Evolutionary conservation across 192 early-diverging fungal species (phyloP).

Genomic region (Phlyctochytrium bullatum): DNA sequence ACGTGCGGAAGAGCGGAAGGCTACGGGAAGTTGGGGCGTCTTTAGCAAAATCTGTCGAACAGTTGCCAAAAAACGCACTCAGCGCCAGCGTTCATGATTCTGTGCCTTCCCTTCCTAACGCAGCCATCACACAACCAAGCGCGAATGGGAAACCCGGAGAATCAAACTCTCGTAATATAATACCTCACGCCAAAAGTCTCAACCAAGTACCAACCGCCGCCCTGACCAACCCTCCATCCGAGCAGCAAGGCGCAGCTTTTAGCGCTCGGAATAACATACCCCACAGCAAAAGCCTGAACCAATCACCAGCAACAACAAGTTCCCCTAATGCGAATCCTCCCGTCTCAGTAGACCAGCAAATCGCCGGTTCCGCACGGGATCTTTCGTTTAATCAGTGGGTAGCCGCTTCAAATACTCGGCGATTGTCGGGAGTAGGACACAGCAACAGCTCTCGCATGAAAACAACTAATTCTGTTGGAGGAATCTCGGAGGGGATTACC

Average conservation of each 20-base stretch:
- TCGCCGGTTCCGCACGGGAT: too few relatives aligned
- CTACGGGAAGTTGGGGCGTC: too few relatives aligned
- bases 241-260: neutral
- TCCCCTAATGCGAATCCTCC: neutral
- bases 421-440: neutral
- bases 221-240: neutral
- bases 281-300: too few relatives aligned
- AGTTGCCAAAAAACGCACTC: too few relatives aligned
- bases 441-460: neutral
- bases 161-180: neutral
- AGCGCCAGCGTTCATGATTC: too few relatives aligned
- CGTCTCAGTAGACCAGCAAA: constrained; percentile 1
- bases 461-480: neutral
- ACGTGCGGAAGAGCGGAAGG: neutral
- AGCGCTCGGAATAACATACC: too few relatives aligned
- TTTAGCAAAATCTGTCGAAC: too few relatives aligned
- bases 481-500: neutral
- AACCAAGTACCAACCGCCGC: neutral
- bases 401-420: neutral
- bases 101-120: too few relatives aligned
- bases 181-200: neutral
- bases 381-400: neutral
- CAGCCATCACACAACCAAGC: too few relatives aligned
- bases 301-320: neutral
- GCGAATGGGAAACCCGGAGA: neutral